Conservation (phyloP, 148 eudicot genomes). For the Gaultheria prostrata region DNA sequence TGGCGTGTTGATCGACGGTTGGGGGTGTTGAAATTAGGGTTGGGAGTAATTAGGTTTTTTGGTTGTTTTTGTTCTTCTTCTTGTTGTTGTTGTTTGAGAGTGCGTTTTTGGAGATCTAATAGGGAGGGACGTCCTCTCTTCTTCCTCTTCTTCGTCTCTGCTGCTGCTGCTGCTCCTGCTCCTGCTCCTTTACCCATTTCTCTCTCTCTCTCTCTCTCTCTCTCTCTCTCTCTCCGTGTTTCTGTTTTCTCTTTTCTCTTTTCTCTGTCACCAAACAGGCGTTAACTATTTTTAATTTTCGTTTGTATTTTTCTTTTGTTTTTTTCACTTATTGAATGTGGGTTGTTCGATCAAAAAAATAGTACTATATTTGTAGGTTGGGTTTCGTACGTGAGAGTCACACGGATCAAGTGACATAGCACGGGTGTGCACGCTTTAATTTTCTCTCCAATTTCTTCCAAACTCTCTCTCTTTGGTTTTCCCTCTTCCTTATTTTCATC, state of each 20-base stretch:
- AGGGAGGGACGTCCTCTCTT: conserved; percentile 70
- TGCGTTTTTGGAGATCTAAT: conserved; percentile 46
- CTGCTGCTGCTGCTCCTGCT: conserved; percentile 19
- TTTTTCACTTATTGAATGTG: background rate
- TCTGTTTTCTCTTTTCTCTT: background rate
- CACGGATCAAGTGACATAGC: background rate
- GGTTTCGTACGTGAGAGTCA: conserved; percentile 18
- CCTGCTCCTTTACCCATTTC: conserved; percentile 30
- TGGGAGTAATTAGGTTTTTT: conserved; percentile 17
- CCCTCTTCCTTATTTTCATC: too few relatives aligned
- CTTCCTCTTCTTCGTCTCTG: conserved; percentile 41
- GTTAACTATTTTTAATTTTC: conserved; percentile 10
- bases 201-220: conserved; percentile 19
- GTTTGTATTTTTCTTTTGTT: background rate
- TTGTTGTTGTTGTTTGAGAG: conserved; percentile 24
- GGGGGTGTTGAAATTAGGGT: conserved; percentile 20
- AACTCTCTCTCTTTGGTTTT: too few relatives aligned
- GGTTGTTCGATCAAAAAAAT: too few relatives aligned
- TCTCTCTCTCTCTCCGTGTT: background rate
- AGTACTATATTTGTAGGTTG: background rate
- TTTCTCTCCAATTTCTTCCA: background rate
- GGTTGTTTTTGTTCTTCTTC: conserved; percentile 8
- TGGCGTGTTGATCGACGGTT: conserved; percentile 44
- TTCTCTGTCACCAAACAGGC: conserved; percentile 23
- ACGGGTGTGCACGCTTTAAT: background rate